Evolutionary conservation across 345 rosid genomes (phyloP), one percentile per base, ranked within the genome.

Genomic region (Durio zibethinus): DNA sequence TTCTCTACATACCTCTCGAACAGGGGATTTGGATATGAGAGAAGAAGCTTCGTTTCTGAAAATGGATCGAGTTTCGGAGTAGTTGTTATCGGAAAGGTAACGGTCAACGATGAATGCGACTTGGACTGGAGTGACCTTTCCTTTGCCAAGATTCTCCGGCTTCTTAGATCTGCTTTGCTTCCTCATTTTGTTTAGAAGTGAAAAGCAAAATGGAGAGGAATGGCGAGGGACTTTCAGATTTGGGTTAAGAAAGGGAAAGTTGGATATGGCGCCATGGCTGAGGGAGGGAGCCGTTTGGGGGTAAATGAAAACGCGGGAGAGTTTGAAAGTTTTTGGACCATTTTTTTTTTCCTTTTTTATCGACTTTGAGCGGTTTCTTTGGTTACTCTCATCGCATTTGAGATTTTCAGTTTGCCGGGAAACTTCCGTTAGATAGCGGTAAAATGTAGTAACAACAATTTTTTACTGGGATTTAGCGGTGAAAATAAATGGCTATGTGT

Each of bases 61-160:
- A 56, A 74, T 71, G 6, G 85, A 77, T 21, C 94, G 93, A 21
- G 90, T 89, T 62, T 88, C 82, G 0, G 88, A 48, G 85, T 82
- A 92, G 42, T 78, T 84, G 84, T 88, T 92, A 70, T 93, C 97
- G 66, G 72, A 78, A 74, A 96, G 99, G 79, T 93, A 96, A 3
- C 94, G 89, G 72, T 96, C 98, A 3, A 92, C 94, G 56, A 96
- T 87, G 84, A 87, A 96, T 0, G 99, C 97, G 23, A 92, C 80
- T 75, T 96, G 99, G 35, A 87, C 84, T 0, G 90, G 97, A 10
- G 97, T 93, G 0, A 93, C 90, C 78, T 88, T 82, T 2, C 97
- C 94, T 16, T 86, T 92, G 43, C 90, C 97, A 18, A 86, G 57
- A n/a, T 53, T 69, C 1, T 83, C 81, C 1, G 84, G 35, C 11